Evolutionary conservation across 2,329 filamentous ascomycete species (phyloP), one percentile per base, ranked within the genome.

Genomic region (Cladophialophora immunda): DNA sequence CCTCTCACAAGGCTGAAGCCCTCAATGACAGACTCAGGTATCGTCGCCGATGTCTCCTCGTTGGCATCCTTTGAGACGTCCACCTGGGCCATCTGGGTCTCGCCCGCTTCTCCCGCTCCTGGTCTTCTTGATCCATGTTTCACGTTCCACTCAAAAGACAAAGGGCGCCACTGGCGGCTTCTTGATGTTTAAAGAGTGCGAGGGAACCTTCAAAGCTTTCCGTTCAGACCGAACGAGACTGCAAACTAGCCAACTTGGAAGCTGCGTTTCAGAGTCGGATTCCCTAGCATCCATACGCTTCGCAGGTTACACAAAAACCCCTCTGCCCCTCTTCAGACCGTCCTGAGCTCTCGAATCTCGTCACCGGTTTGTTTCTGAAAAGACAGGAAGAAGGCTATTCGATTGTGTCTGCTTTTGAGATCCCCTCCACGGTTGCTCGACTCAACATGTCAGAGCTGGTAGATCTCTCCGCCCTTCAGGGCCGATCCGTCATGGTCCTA

Each of bases 401-500:
- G 11, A n/a, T 22, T 32, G 32, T 27, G 19, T 53, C 15, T 27
- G 32, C 38, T 30, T n/a, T 34, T 47, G 27, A 54, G 17, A 27
- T n/a, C 17, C 58, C 5, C 34, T 19, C 27, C 9, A n/a, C 38
- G 3, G 30, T 13, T 2, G 3, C 6, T 30, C 29, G 13, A 34
- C 4, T 32, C 30, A 29, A 30, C 2, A 62, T 62, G 50, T 62
- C 59, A 9, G 54, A 45, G 19, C 11, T 25, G 8, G 50, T 56
- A 2, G 59, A 62, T 32, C 59, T 62, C 25, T 64, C 65, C n/a
- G 9, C 60, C n/a, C 55, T 61, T 19, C 15, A 29, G 3, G 60
- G 52, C 61, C 63, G 65, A 47, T 62, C 58, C 1, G 62, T 71
- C 3, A 66, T 71, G 3, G 55, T 71, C 25, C 63, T 68, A n/a